Base-by-base conservation (phyloP, 805 yeast genomes). In the Candida insectorum region DNA sequence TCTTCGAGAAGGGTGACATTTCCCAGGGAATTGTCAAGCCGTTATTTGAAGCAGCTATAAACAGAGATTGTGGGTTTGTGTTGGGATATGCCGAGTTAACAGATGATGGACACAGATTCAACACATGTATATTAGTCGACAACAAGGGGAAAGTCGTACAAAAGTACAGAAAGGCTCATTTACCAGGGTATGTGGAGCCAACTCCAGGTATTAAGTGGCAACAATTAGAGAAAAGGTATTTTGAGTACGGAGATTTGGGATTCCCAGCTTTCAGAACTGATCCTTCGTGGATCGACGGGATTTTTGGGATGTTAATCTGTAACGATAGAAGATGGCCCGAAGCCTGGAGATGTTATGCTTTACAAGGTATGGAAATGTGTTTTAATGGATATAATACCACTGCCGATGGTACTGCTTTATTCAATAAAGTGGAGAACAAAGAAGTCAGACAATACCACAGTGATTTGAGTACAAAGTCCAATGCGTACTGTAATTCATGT, bases 311-410 rank as follows among this genome's bases (percentile, higher is more conserved):
- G 57, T 42, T 62, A 31, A 62, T 62, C 13, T 62, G 69, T 45
- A 62, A 62, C 36, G 69, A 62, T 38, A 51, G 69, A 42, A 59
- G 67, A 45, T 62, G 69, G 68, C 64, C 65, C 5, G 68, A 62
- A 35, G 59, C 67, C 11, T 62, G 69, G 68, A 56, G 68, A 46
- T 35, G 43, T 23, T 60, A 59, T 33, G 67, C 62, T 9, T 41
- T 62, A 9, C 68, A 62, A 46, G 68, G 67, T 6, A 56, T 60
- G 60, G 69, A 62, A 19, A 32, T 62, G n/a, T 54, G 61, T 40
- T 27, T 62, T 18, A 54, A 51, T 28, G 68, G 68, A 4, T 62
- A 58, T 39, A 62, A 60, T 39, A 59, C 67, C 21, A 53, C 64
- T 23, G 49, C 60, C 9, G 52, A 57, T 35, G 65, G 62, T 23